phyloP scores from a whole-genome alignment of 139 green algal genomes.

The Coelastrella sp. region DNA sequence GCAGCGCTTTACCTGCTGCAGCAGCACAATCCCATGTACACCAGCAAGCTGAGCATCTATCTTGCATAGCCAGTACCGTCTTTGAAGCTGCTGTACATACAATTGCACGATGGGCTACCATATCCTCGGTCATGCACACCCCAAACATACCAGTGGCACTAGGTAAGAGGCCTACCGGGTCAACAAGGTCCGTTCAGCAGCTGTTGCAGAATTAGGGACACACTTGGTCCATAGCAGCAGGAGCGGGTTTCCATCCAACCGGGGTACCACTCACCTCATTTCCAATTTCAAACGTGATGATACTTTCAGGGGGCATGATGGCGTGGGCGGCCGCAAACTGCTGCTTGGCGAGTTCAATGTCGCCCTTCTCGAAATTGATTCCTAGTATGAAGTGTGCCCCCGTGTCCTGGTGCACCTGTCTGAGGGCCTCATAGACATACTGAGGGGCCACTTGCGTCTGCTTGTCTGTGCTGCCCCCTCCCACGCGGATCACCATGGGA shows the following conservation, averaged over 20 bases:
- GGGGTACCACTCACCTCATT: conserved; percentile 35
- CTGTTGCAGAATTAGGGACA: too few species aligned
- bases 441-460: background rate
- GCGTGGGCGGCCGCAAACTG: background rate
- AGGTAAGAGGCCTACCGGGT: too few species aligned
- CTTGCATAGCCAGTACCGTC: too few species aligned
- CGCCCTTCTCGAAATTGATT: conserved; percentile 11
- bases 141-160: too few species aligned
- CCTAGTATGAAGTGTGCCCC: conserved; percentile 38
- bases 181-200: too few species aligned
- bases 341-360: background rate
- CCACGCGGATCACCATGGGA: conserved; percentile 33
- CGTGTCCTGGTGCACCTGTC: conserved; percentile 20
- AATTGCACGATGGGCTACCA: too few species aligned
- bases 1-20: too few species aligned
- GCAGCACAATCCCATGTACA: too few species aligned
- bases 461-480: conserved; percentile 48
- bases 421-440: conserved; percentile 27
- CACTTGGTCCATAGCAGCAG: too few species aligned
- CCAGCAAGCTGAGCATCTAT: too few species aligned
- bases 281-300: conserved; percentile 38
- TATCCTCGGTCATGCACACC: too few species aligned
- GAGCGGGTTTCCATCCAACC: background rate
- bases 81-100: too few species aligned
- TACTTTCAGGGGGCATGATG: conserved; percentile 1